These are phyloP conservation scores for Marchantia polymorpha DNA, from an alignment of 225 moss, liverwort and hornwort species.

Conservation along the genomic window DNA sequence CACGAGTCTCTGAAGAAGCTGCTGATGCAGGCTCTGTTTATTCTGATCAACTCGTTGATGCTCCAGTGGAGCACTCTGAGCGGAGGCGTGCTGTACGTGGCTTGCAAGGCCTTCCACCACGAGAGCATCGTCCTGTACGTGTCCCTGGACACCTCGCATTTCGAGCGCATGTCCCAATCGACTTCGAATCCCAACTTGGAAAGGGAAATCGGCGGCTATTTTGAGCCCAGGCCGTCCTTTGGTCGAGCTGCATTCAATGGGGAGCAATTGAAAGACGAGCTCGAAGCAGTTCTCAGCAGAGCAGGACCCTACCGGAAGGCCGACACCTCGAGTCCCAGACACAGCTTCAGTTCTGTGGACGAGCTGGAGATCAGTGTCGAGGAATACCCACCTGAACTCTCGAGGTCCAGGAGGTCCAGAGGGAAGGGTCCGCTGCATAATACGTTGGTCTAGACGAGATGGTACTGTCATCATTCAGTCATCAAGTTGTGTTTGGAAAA, in stretches of 20 bases:
- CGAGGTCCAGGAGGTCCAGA: not conserved
- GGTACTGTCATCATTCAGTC: not conserved
- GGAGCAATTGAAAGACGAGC: not conserved
- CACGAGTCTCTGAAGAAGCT: conserved; percentile 3
- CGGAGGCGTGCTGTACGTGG: conserved; percentile 15
- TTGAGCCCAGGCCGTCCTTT: conserved; percentile 13
- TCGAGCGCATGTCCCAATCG: not conserved
- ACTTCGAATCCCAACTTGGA: not conserved
- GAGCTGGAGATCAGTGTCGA: conserved; percentile 5
- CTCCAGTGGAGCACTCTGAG: not conserved
- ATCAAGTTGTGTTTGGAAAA: not conserved
- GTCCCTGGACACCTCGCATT: not conserved
- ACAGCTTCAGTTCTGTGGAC: not conserved
- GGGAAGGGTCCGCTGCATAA: not conserved
- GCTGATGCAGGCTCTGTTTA: not conserved
- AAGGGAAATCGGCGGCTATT: not conserved
- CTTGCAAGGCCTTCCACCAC: conserved; percentile 23
- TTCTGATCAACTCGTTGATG: conserved; percentile 9
- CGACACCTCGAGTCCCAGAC: not conserved
- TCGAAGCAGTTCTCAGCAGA: conserved; percentile 7
- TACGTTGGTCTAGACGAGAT: not conserved
- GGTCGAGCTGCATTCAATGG: not conserved
- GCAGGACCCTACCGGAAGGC: not conserved
- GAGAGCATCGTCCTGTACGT: conserved; percentile 22
- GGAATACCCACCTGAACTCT: not conserved